A percentile compares a stretch with the other conserved stretches of the same genome.
Evolutionary conservation across 208 protist species (phyloP).

Genomic region (Leishmania guyanensis): DNA sequence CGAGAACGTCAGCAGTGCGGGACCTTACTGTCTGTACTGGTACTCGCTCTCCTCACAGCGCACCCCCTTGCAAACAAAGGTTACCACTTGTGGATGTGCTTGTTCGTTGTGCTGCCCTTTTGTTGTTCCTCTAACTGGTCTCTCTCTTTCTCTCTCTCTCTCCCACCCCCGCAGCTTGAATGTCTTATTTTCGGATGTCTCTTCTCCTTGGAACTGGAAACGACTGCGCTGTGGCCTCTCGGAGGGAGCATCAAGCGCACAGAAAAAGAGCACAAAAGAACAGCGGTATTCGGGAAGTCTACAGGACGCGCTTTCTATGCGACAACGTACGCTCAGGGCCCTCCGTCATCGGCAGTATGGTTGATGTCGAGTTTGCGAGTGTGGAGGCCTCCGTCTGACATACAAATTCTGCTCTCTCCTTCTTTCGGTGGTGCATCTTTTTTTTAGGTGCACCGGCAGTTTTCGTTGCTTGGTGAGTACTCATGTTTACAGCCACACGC

Average conservation of each 20-base stretch:
- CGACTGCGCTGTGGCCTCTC: not conserved
- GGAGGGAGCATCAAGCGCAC: not conserved
- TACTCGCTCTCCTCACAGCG: not conserved
- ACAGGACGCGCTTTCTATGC: not conserved
- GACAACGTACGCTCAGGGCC: not conserved
- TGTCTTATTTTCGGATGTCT: not conserved
- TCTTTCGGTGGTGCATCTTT: not conserved
- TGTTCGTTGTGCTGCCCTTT: not conserved
- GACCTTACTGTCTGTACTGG: not conserved
- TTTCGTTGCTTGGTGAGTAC: not conserved
- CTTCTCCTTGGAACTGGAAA: not conserved
- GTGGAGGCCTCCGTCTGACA: not conserved
- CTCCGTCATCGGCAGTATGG: not conserved
- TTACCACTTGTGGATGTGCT: not conserved
- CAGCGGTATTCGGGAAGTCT: not conserved
- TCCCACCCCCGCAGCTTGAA: not conserved
- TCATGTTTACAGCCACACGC: not conserved
- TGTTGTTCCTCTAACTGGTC: not conserved
- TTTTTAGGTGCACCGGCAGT: not conserved
- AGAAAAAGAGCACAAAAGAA: not conserved
- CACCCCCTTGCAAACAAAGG: not conserved
- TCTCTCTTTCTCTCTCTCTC: slow-evolving; percentile 1
- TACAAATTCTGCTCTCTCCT: not conserved
- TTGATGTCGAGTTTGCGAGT: not conserved
- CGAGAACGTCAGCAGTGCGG: not conserved